Evolutionary conservation across 2,329 filamentous ascomycete species (phyloP).

Genomic region (Harringtonia aguacate): DNA sequence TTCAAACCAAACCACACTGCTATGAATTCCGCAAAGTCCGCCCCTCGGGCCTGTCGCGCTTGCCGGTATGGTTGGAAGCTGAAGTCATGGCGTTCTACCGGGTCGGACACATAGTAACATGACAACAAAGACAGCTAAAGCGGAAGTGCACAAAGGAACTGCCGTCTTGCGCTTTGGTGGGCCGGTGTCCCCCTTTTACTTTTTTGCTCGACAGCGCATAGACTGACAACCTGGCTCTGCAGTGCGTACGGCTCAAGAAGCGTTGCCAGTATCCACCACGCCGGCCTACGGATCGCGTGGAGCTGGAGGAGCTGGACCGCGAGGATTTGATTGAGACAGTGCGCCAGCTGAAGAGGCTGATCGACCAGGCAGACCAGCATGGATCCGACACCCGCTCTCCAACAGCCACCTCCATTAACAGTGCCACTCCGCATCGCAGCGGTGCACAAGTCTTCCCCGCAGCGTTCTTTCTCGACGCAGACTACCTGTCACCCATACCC

Average conservation of each 20-base stretch:
- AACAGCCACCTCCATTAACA: too few species aligned
- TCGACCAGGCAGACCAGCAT: not conserved
- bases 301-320: slow-evolving; percentile 1
- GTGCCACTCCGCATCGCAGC: too few species aligned
- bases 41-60: not conserved
- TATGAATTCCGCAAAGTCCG: not conserved
- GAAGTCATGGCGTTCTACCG: too few species aligned
- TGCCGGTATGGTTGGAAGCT: not conserved
- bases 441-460: too few species aligned
- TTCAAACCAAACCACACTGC: not conserved
- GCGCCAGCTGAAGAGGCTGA: not conserved
- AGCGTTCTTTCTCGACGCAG: too few species aligned
- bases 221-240: not conserved
- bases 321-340: slow-evolving; percentile 1
- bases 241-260: slow-evolving; percentile 16
- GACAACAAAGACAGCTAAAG: slow-evolving; percentile 5
- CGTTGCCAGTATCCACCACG: slow-evolving; percentile 12
- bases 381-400: slow-evolving; percentile 3
- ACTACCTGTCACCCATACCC: too few species aligned
- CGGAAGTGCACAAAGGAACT: slow-evolving; percentile 7
- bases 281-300: not conserved
- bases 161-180: slow-evolving; percentile 15
- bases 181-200: not conserved
- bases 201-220: not conserved
- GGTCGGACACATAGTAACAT: too few species aligned